These are phyloP conservation scores for Nicotiana knightiana DNA, from an alignment of 257 asterid species.

Conservation along the genomic window DNA sequence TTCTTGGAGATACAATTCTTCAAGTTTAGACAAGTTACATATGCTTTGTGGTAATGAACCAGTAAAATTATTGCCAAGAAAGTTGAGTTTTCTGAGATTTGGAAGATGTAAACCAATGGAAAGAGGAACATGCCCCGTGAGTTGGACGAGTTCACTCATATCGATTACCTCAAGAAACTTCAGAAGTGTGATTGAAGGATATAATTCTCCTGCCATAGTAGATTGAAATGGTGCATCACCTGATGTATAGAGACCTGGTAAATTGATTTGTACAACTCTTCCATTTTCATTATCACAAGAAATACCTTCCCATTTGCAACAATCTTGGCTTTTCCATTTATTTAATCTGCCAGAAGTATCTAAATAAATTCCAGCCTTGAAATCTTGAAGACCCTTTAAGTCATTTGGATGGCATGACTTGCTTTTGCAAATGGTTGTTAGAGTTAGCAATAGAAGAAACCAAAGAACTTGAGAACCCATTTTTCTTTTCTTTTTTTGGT, in stretches of 20 bases:
- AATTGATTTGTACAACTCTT: slow-evolving; percentile 48
- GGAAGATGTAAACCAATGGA: slow-evolving; percentile 40
- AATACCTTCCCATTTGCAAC: slow-evolving; percentile 66
- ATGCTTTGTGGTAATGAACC: slow-evolving; percentile 50
- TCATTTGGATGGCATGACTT: slow-evolving; percentile 47
- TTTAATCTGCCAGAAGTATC: slow-evolving; percentile 39
- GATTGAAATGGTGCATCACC: slow-evolving; percentile 37
- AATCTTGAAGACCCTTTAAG: slow-evolving; percentile 38
- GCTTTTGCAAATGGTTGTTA: slow-evolving; percentile 6
- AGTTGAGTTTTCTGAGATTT: slow-evolving; percentile 30
- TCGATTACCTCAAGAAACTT: slow-evolving; percentile 41
- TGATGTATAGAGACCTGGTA: slow-evolving; percentile 39
- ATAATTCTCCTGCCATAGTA: slow-evolving; percentile 37
- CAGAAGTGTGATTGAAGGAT: slow-evolving; percentile 39
- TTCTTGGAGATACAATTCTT: slow-evolving; percentile 33
- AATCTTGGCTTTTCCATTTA: slow-evolving; percentile 36
- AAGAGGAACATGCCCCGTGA: slow-evolving; percentile 41
- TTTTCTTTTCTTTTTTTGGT: background rate
- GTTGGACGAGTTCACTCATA: slow-evolving; percentile 33
- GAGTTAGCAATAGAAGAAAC: slow-evolving; percentile 24
- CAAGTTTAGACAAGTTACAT: slow-evolving; percentile 39
- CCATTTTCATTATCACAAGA: slow-evolving; percentile 32
- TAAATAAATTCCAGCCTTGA: slow-evolving; percentile 32
- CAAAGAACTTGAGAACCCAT: slow-evolving; percentile 32
- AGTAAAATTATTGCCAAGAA: slow-evolving; percentile 25